Evolutionary conservation across 768 basidiomycete species (phyloP), one percentile per base, ranked within the genome.

Genomic region (Lentinula sp.): DNA sequence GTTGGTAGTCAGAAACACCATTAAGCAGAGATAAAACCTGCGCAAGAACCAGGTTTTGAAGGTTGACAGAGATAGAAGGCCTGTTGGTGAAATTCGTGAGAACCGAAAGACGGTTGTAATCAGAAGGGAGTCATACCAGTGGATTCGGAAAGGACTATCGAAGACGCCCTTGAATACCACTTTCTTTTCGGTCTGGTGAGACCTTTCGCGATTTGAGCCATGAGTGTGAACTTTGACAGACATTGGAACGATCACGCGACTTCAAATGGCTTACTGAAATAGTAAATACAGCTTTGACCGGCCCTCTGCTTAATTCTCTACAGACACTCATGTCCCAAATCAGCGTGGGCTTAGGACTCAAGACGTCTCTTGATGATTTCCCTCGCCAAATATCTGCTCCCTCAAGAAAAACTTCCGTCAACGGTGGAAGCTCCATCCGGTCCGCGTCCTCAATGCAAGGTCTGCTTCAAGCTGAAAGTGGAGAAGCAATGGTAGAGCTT

Each of bases 91-190:
- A 42, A 31, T 28, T 15, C 50, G 9, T 39, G 64, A 39, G 35
- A 50, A 55, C 42, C 58, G 43, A 59, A 55, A 67, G 54, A 57
- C 39, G 40, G 23, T 62, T 53, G 15, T n/a, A 53, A 34, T 55
- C 37, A 32, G 63, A 65, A 63, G 49, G 61, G 34, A 42, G 9
- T 59, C 66, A 62, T 67, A 91, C 91, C 91, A 93, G 68, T 73
- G 70, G 15, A 92, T 75, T 10, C 80, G 79, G 65, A 88, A 87
- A 2, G 91, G 91, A 62, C 82, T 92, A 55, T 86, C 85, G 23
- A 93, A 74, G 0, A 87, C 86, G 61, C 82, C 80, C 64, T 84
- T 91, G 74, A 84, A 91, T 0, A 86, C 82, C 1, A 76, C 73
- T 66, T 86, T 92, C 50, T 78, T 82, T 23, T 91, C 88, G 16